Conservation (phyloP, 345 rosid genomes). For the Combretum micranthum region DNA sequence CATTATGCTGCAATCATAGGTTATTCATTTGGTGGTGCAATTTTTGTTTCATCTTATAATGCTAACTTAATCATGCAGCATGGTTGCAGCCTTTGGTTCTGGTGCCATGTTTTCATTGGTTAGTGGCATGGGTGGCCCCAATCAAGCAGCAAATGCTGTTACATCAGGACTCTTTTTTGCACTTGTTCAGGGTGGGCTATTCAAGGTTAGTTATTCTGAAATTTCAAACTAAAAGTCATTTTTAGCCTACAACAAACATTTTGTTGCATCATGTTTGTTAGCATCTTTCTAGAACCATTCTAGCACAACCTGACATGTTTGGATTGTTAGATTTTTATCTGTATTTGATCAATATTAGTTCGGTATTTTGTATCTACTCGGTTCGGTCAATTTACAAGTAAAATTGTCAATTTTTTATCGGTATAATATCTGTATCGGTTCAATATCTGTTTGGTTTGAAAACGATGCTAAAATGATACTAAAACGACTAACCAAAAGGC, state of each 20-base stretch:
- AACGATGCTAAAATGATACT: no score
- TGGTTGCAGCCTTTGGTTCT: conserved; percentile 94
- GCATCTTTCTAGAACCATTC: no score
- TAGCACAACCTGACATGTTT: no score
- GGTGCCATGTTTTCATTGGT: conserved; percentile 81
- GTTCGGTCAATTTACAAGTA: no score
- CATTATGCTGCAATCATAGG: background rate
- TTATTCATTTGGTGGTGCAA: background rate
- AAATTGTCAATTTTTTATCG: no score
- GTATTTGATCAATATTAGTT: no score
- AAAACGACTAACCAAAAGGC: no score
- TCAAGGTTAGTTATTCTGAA: conserved; percentile 43
- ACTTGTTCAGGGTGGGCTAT: conserved; percentile 74
- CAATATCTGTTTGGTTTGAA: no score
- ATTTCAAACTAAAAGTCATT: background rate
- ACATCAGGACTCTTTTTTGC: conserved; percentile 80
- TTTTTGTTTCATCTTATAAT: background rate
- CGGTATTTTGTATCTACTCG: no score
- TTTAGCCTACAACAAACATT: background rate
- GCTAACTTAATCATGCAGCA: conserved; percentile 42
- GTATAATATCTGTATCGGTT: no score
- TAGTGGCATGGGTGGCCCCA: conserved; percentile 74
- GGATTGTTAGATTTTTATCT: no score
- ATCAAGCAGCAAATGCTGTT: conserved; percentile 62
- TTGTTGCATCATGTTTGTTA: background rate